These are phyloP conservation scores for Backusella circina DNA, from an alignment of 192 early-diverging fungal genomes.

Conservation along the genomic window DNA sequence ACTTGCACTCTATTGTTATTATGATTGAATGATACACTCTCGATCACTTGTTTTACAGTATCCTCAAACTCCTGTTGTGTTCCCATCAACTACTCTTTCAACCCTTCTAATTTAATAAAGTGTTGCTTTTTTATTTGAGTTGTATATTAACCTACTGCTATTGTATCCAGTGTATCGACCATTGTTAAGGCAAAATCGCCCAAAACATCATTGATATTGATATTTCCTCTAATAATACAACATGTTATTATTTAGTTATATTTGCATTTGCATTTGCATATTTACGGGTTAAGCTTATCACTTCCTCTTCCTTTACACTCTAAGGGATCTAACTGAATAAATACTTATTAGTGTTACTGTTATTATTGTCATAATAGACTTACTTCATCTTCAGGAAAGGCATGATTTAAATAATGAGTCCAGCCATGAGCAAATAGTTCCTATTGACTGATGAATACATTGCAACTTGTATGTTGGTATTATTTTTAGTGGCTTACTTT, in stretches of 20 bases:
- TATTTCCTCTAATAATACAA: constrained; percentile 29
- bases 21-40: constrained; percentile 71
- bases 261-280: too few relatives aligned
- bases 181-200: constrained; percentile 92
- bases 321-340: constrained; percentile 69
- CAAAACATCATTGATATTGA: constrained; percentile 87
- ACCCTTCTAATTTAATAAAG: neutral
- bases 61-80: constrained; percentile 62
- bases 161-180: constrained; percentile 85
- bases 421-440: constrained; percentile 79
- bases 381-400: constrained; percentile 86
- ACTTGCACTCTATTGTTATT: constrained; percentile 88
- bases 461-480: neutral
- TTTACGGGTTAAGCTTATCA: constrained; percentile 59
- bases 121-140: neutral
- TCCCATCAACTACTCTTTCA: constrained; percentile 51
- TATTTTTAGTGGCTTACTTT: constrained; percentile 4
- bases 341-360: neutral
- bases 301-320: constrained; percentile 72
- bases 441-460: constrained; percentile 15
- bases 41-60: constrained; percentile 57
- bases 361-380: neutral
- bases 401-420: constrained; percentile 75
- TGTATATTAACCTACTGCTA: constrained; percentile 50
- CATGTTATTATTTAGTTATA: too few relatives aligned